phyloP scores from a whole-genome alignment of 2,329 filamentous ascomycete species.

The Neopestalotiopsis sp. region DNA sequence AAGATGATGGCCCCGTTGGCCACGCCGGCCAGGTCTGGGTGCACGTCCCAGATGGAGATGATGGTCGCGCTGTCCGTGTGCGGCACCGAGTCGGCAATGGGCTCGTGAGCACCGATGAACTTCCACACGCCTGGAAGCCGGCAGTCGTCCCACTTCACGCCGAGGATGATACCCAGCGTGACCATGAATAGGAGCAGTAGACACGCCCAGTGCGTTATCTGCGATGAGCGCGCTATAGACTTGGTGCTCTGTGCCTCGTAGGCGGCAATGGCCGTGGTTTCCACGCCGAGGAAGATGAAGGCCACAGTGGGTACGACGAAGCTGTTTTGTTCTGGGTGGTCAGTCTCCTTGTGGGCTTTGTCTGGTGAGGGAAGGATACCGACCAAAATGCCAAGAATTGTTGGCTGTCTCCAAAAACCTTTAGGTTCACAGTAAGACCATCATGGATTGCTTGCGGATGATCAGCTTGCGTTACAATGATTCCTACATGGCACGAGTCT shows the following conservation, averaged over 20 bases:
- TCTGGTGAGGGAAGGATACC: too few relatives aligned
- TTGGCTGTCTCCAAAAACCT: too few relatives aligned
- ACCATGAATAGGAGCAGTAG: conserved; percentile 2
- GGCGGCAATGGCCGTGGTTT: conserved; percentile 24
- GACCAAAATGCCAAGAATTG: too few relatives aligned
- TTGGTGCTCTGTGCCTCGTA: conserved; percentile 24
- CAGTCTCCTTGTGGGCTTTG: too few relatives aligned
- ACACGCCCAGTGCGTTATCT: too few relatives aligned
- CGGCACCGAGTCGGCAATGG: neutral
- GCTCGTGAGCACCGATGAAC: too few relatives aligned
- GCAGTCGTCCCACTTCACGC: conserved; percentile 18
- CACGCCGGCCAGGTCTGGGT: conserved; percentile 14
- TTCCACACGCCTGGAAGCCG: neutral
- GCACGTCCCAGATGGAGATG: conserved; percentile 1
- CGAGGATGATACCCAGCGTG: conserved; percentile 20
- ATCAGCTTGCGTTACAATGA: too few relatives aligned
- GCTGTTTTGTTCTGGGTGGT: conserved; percentile 18
- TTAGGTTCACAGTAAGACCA: too few relatives aligned
- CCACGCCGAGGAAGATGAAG: conserved; percentile 24
- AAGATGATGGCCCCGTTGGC: conserved; percentile 16
- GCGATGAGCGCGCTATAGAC: conserved; percentile 21
- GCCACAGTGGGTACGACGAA: conserved; percentile 23
- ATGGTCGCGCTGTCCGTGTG: conserved; percentile 7
- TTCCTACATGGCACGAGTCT: too few relatives aligned
- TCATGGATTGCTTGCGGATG: too few relatives aligned